These are phyloP conservation scores for Dispira parvispora DNA, from an alignment of 192 early-diverging fungal species.

Conservation along the genomic window DNA sequence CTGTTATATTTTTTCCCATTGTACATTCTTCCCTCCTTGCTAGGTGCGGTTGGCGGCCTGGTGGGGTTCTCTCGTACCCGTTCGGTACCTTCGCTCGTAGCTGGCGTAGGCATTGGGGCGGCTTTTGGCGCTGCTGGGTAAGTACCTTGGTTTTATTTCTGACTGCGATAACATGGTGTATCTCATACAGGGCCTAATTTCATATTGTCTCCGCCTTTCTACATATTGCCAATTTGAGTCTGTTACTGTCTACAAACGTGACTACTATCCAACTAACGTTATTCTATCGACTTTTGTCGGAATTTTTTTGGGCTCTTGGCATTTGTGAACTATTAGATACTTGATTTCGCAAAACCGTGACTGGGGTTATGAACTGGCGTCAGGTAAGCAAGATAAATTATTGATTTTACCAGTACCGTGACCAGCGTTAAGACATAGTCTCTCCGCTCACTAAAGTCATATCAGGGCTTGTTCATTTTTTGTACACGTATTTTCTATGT, in stretches of 20 bases:
- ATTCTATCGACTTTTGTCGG: background rate
- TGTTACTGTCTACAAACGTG: background rate
- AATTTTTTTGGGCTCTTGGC: background rate
- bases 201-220: background rate
- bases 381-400: constrained; percentile 5
- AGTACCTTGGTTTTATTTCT: background rate
- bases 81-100: too few relatives aligned
- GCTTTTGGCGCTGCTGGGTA: too few relatives aligned
- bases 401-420: background rate
- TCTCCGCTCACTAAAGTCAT: background rate
- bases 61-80: too few relatives aligned
- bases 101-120: too few relatives aligned
- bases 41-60: too few relatives aligned
- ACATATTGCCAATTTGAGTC: background rate
- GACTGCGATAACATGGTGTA: background rate
- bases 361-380: constrained; percentile 2
- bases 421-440: background rate
- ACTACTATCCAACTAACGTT: background rate
- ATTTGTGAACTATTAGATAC: background rate
- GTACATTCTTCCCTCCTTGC: too few relatives aligned
- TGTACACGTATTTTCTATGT: background rate
- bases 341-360: background rate
- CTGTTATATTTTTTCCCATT: too few relatives aligned
- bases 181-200: background rate
- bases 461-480: background rate